Evolutionary conservation across 2,329 filamentous ascomycete species (phyloP).

Genomic region (Exophiala calicioides): DNA sequence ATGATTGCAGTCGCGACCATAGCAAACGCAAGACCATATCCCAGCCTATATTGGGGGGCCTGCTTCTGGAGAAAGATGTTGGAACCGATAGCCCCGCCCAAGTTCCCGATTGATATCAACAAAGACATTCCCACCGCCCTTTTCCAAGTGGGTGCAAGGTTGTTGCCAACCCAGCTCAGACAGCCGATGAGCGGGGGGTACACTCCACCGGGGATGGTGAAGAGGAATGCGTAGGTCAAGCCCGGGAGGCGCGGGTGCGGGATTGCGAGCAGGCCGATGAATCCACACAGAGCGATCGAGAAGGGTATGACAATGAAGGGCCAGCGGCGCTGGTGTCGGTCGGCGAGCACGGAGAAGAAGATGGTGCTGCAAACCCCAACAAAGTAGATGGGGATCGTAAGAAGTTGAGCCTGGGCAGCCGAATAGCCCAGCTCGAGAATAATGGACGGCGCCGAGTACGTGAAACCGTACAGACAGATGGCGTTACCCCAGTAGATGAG

Average conservation of each 20-base stretch:
- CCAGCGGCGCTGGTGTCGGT: slow-evolving; percentile 35
- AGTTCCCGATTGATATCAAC: slow-evolving; percentile 61
- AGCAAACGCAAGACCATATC: slow-evolving; percentile 20
- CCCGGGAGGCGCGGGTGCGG: slow-evolving; percentile 25
- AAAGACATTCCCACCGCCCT: slow-evolving; percentile 65
- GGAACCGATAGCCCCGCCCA: slow-evolving; percentile 23
- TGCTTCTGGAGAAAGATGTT: slow-evolving; percentile 24
- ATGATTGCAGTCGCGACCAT: slow-evolving; percentile 12
- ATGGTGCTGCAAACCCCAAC: slow-evolving; percentile 34
- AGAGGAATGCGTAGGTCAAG: slow-evolving; percentile 33
- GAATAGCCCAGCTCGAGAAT: slow-evolving; percentile 32
- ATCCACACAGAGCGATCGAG: slow-evolving; percentile 36
- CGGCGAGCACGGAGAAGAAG: slow-evolving; percentile 33
- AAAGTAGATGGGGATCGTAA: slow-evolving; percentile 39
- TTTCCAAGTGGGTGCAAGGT: slow-evolving; percentile 58
- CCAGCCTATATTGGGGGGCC: slow-evolving; percentile 23
- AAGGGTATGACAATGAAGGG: slow-evolving; percentile 39
- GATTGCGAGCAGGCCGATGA: slow-evolving; percentile 35
- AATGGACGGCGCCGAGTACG: slow-evolving; percentile 20
- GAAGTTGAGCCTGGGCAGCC: slow-evolving; percentile 20
- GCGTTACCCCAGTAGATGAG: slow-evolving; percentile 27
- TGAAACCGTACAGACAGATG: slow-evolving; percentile 22
- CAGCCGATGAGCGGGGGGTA: slow-evolving; percentile 49
- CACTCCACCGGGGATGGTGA: slow-evolving; percentile 39
- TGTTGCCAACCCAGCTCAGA: slow-evolving; percentile 60